Conservation (phyloP, 495 filamentous ascomycete genomes). For the Hamigera avellanea region DNA sequence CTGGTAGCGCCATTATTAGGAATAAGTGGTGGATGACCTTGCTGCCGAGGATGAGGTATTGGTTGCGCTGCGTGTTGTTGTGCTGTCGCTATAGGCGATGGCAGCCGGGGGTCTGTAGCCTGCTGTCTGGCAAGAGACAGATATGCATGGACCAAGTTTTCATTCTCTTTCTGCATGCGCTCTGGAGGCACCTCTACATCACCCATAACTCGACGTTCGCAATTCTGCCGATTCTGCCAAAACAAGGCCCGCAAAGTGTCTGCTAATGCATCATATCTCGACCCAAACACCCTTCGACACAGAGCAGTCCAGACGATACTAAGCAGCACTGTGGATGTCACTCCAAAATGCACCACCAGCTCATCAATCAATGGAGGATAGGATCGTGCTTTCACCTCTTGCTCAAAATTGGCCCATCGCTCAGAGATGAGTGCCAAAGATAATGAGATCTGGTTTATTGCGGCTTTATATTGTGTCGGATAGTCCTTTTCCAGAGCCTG, state of each 20-base stretch:
- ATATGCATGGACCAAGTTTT: slow-evolving; percentile 6
- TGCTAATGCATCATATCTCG: neutral
- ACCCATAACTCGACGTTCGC: slow-evolving; percentile 5
- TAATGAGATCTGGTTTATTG: slow-evolving; percentile 15
- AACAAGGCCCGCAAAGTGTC: slow-evolving; percentile 11
- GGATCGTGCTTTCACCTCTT: slow-evolving; percentile 16
- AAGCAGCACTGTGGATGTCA: slow-evolving; percentile 46
- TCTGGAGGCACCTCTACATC: neutral
- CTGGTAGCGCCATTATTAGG: too few species aligned
- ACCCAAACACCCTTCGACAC: slow-evolving; percentile 17
- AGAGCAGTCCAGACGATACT: slow-evolving; percentile 48
- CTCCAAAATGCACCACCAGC: slow-evolving; percentile 32
- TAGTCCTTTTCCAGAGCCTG: slow-evolving; percentile 7
- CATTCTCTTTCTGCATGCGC: slow-evolving; percentile 8
- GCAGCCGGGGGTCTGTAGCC: neutral
- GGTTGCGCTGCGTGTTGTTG: too few species aligned
- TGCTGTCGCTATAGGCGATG: neutral
- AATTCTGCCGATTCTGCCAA: slow-evolving; percentile 7
- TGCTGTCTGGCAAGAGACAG: neutral
- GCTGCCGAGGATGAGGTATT: too few species aligned
- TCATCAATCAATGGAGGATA: slow-evolving; percentile 55
- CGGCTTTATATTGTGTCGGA: slow-evolving; percentile 12
- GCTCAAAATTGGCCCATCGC: slow-evolving; percentile 16
- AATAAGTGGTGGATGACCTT: too few species aligned
- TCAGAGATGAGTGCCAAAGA: slow-evolving; percentile 25